Evolutionary conservation across 2,329 filamentous ascomycete genomes (phyloP).

Genomic region (Ophiostoma perfectum): DNA sequence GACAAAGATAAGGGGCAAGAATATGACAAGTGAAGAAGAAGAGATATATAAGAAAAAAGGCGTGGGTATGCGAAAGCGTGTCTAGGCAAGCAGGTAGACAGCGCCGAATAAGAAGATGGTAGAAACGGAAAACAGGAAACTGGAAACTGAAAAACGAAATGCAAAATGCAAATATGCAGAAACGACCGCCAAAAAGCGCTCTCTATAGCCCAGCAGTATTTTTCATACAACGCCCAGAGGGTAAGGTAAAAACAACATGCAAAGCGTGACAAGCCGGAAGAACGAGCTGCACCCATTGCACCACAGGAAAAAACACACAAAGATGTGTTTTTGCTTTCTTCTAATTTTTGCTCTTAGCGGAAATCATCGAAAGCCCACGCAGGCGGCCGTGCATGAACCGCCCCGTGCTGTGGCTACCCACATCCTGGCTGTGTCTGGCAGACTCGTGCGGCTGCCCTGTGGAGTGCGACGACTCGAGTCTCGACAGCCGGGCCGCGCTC

Average conservation of each 20-base stretch:
- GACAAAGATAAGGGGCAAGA: constrained; percentile 34
- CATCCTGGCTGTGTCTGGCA: not conserved
- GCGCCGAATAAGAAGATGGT: not conserved
- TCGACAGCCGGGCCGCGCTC: constrained; percentile 74
- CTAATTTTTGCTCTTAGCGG: constrained; percentile 28
- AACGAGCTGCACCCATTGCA: not conserved
- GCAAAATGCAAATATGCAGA: not conserved
- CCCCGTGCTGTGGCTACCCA: constrained; percentile 17
- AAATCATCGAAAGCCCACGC: constrained; percentile 31
- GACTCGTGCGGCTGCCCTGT: constrained; percentile 14
- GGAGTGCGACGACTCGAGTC: constrained; percentile 71
- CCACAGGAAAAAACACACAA: not conserved
- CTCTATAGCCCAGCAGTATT: constrained; percentile 15
- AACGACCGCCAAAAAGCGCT: constrained; percentile 6
- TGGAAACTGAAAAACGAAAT: not conserved
- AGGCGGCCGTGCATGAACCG: constrained; percentile 29
- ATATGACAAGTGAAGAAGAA: constrained; percentile 30
- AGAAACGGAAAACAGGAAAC: not conserved
- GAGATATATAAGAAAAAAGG: constrained; percentile 27
- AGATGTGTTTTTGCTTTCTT: not conserved
- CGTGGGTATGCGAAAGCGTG: constrained; percentile 13
- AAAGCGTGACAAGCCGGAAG: not conserved
- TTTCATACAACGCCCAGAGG: constrained; percentile 19
- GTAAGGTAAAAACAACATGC: constrained; percentile 11
- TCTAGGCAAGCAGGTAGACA: constrained; percentile 9